Evolutionary conservation across 371 early-diverging fungal species (phyloP), one percentile per base, ranked within the genome.

Genomic region (Mortierella sp.): DNA sequence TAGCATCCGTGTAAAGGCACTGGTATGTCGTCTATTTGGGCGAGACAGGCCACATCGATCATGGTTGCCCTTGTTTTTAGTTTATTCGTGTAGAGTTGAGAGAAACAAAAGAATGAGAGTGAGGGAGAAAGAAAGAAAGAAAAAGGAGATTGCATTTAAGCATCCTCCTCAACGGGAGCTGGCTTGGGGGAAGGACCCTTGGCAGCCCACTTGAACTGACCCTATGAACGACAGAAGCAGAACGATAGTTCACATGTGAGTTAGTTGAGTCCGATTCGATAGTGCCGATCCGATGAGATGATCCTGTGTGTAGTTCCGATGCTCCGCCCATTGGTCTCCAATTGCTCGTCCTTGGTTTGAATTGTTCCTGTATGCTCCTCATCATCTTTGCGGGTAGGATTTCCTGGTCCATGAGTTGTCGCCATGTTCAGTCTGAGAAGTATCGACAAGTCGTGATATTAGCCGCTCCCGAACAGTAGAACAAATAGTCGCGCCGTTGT

Each of bases 171-270:
- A 13, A 39, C 72, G 14, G 48, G 61, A 11, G 74, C 67, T 19
- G 37, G 65, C 71, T 81, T 77, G 71, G 68, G 77, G 2, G 75
- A 66, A 31, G 83, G 79, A n/a, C 76, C 73, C 76, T 69, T 67
- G 47, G 83, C 83, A 44, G 70, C 53, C 83, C 83, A 83, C 24
- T 78, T 22, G 76, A 58, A 55, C 66, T 71, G 39, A 45, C 66
- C 31, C 82, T 82, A 80, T 31, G 14, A 50, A 11, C 16, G 13
- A 14, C 39, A 74, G 22, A 48, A n/a, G 26, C 29, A 26, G 16
- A 43, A 44, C 9, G n/a, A 34, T 2, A n/a, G n/a, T 45, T 11
- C 22, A 19, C 8, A 26, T 68, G 11, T 50, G 34, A 26, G 40
- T 24, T 48, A 37, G 6, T 44, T 4, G 10, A 19, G n/a, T n/a